Evolutionary conservation across 305 asterid genomes (phyloP).

Genomic region (Rubia peregrina): DNA sequence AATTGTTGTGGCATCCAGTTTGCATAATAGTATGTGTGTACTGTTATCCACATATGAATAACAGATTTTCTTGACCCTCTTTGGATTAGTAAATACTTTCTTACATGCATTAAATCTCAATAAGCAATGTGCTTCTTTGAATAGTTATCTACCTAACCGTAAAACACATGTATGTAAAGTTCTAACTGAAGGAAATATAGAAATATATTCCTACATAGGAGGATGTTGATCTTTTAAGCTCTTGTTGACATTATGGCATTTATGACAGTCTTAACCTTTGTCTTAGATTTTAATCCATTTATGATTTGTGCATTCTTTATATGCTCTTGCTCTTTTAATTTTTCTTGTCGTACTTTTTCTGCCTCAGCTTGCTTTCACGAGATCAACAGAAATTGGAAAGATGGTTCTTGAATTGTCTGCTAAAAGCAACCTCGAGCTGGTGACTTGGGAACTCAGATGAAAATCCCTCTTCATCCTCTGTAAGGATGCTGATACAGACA

Average conservation of each 20-base stretch:
- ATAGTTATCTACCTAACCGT: not conserved
- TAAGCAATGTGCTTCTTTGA: not conserved
- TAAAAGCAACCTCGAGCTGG: constrained; percentile 88
- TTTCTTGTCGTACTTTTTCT: too few relatives aligned
- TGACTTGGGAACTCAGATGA: constrained; percentile 91
- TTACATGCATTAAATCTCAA: not conserved
- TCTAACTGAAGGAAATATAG: not conserved
- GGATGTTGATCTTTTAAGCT: too few relatives aligned
- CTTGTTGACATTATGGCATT: too few relatives aligned
- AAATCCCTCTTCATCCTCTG: constrained; percentile 94
- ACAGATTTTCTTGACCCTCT: not conserved
- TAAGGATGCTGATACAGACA: constrained; percentile 89
- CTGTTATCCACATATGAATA: not conserved
- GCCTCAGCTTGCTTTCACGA: constrained; percentile 96
- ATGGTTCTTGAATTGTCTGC: constrained; percentile 62
- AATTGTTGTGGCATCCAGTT: not conserved
- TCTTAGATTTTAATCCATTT: too few relatives aligned
- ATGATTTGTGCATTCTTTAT: too few relatives aligned
- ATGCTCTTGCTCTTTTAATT: too few relatives aligned
- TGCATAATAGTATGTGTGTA: not conserved
- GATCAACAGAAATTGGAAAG: constrained; percentile 91
- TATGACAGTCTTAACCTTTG: too few relatives aligned
- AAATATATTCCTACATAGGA: too few relatives aligned
- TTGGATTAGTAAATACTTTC: not conserved
- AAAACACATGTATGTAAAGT: not conserved